Percentiles rank a stretch among this genome's conserved stretches.
Evolutionary conservation across 257 asterid genomes (phyloP).

Genomic region (Echium plantagineum): DNA sequence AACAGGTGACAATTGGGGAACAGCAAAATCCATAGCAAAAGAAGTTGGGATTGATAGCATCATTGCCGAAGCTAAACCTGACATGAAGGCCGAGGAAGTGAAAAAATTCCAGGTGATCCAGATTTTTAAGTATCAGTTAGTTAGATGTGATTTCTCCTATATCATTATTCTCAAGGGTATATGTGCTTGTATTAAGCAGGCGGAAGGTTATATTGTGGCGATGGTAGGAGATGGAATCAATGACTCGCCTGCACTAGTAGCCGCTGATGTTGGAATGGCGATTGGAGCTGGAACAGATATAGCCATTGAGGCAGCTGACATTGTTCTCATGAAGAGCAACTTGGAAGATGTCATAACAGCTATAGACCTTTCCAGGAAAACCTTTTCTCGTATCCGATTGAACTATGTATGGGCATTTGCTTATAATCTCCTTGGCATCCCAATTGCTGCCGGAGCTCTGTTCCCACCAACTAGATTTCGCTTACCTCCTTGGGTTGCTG

Average conservation of each 20-base stretch:
- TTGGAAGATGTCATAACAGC: conserved; percentile 86
- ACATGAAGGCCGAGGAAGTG: conserved; percentile 62
- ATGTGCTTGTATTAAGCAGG: conserved; percentile 21
- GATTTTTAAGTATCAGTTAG: not conserved
- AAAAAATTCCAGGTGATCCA: conserved; percentile 55
- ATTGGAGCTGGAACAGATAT: conserved; percentile 89
- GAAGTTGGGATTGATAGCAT: conserved; percentile 58
- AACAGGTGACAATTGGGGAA: conserved; percentile 85
- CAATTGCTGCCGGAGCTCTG: conserved; percentile 72
- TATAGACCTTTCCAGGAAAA: conserved; percentile 63
- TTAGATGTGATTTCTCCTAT: no score
- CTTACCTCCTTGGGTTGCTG: conserved; percentile 88
- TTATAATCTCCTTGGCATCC: conserved; percentile 59
- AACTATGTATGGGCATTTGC: conserved; percentile 78
- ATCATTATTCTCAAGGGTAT: not conserved
- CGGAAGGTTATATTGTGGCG: conserved; percentile 52
- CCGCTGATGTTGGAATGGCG: conserved; percentile 85
- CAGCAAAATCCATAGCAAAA: conserved; percentile 65
- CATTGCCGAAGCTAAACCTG: conserved; percentile 72
- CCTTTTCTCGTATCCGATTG: conserved; percentile 50
- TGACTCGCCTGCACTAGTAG: conserved; percentile 86
- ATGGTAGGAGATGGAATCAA: conserved; percentile 93
- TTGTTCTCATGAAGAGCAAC: conserved; percentile 76
- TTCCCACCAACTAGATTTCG: conserved; percentile 63
- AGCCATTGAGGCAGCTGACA: conserved; percentile 85